Evolutionary conservation across 305 asterid genomes (phyloP), one percentile per base, ranked within the genome.

Genomic region (Plantago coronopus): DNA sequence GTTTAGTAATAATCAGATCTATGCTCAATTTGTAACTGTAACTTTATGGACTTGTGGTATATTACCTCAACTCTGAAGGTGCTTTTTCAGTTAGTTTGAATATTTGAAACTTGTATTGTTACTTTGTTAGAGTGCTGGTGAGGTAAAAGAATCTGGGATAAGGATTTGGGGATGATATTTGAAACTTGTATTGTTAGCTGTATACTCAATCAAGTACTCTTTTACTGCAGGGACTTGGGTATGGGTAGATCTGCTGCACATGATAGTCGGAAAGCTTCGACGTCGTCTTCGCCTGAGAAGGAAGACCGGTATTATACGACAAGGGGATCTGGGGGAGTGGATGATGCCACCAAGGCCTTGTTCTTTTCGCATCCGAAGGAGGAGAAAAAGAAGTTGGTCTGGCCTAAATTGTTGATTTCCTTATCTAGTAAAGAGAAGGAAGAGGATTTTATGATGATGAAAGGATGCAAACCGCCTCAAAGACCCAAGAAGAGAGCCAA

Each of bases 401-500:
- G 96, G 96, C 96, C 98, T 14, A 91, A 79, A 74, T 66, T 91
- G 77, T 65, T 81, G n/a, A 60, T 86, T 62, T 54, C 95, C 0
- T 72, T 91, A 46, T 91, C 98, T 13, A 91, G 81, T 63, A 88
- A 88, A 68, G 98, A 91, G 54, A 88, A 91, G 55, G 98, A 91
- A 66, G 95, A 91, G 56, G 96, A 91, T 72, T 91, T 88, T 65
- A 62, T 88, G 95, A 83, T 90, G 5, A 82, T 91, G 96, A 91
- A 88, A 77, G 95, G 96, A 27, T 83, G 95, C 53, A 91, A 84
- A 67, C 96, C 86, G 7, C 94, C 98, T 72, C 98, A 91, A 62
- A 85, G 98, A 77, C 96, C 96, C 57, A 91, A 91, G 89, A 88
- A 91, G 66, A 78, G 98, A 70, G 95, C 98, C 37, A 91, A 91